These are phyloP conservation scores for Sanghuangporus baumii DNA, from an alignment of 1,284 basidiomycete species.

Conservation along the genomic window DNA sequence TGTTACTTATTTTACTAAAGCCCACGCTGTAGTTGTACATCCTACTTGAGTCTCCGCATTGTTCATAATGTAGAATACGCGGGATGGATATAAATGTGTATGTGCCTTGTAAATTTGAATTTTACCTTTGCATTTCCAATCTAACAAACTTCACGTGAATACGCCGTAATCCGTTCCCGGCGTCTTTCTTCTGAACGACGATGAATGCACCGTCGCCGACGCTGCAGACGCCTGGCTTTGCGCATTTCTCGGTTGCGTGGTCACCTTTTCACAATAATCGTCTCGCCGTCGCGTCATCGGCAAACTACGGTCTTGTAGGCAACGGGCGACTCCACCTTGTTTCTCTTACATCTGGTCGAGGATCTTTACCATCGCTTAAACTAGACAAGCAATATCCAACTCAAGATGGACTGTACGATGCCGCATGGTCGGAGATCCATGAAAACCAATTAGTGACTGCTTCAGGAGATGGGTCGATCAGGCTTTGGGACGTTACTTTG, in stretches of 20 bases:
- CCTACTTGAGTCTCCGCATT: neutral
- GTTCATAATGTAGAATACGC: neutral
- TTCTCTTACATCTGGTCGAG: constrained; percentile 44
- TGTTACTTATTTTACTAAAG: neutral
- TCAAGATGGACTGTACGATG: constrained; percentile 89
- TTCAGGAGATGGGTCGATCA: constrained; percentile 88
- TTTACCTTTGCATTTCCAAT: neutral
- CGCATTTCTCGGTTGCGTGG: constrained; percentile 86
- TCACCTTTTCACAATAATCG: constrained; percentile 85
- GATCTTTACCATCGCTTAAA: constrained; percentile 38
- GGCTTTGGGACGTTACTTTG: constrained; percentile 87
- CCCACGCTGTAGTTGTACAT: neutral
- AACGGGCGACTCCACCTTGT: constrained; percentile 84
- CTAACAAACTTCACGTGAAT: neutral
- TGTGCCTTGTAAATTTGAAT: neutral
- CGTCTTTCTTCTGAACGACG: neutral
- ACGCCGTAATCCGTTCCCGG: neutral
- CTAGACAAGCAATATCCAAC: constrained; percentile 83
- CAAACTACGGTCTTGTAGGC: constrained; percentile 94
- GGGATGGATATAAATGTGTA: neutral
- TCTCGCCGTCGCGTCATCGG: constrained; percentile 83
- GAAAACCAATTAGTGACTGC: constrained; percentile 91
- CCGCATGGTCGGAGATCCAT: constrained; percentile 91
- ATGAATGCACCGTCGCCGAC: constrained; percentile 20
- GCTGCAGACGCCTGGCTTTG: constrained; percentile 75